These are phyloP conservation scores for Daldinia eschscholtzii DNA, from an alignment of 2,329 filamentous ascomycete genomes.

Conservation along the genomic window DNA sequence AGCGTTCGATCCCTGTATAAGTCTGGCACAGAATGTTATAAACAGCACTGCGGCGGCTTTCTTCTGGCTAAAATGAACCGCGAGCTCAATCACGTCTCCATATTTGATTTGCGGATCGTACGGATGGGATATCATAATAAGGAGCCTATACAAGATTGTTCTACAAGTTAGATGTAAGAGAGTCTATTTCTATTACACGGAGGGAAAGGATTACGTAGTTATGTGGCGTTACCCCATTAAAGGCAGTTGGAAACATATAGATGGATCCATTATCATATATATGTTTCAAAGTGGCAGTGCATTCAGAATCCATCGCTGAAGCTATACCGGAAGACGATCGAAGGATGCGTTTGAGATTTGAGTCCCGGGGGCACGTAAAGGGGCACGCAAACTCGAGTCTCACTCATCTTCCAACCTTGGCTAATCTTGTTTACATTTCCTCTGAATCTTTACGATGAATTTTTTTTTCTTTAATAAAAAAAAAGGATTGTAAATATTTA, in stretches of 20 bases:
- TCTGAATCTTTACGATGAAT: constrained; percentile 1
- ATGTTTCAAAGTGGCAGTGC: constrained; percentile 21
- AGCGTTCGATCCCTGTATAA: constrained; percentile 9
- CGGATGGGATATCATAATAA: constrained; percentile 6
- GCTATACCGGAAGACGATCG: constrained; percentile 15
- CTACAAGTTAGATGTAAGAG: constrained; percentile 19
- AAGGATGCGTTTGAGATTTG: constrained; percentile 36
- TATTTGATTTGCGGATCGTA: constrained; percentile 9
- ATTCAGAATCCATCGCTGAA: constrained; percentile 18
- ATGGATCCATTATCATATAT: constrained; percentile 13
- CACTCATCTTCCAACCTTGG: constrained; percentile 1
- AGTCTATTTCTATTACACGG: constrained; percentile 28
- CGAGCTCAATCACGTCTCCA: constrained; percentile 3
- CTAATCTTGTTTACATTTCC: neutral
- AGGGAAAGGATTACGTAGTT: constrained; percentile 30
- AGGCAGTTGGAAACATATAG: constrained; percentile 9
- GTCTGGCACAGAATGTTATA: constrained; percentile 7
- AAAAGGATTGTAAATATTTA: neutral
- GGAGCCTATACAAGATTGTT: constrained; percentile 6
- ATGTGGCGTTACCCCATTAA: constrained; percentile 1
- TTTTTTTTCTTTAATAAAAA: neutral
- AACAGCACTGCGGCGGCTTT: constrained; percentile 1
- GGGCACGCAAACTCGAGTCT: constrained; percentile 1
- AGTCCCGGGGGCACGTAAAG: neutral
- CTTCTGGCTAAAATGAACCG: constrained; percentile 2